phyloP scores from a whole-genome alignment of 768 basidiomycete species.

The Amanita inopinata region DNA sequence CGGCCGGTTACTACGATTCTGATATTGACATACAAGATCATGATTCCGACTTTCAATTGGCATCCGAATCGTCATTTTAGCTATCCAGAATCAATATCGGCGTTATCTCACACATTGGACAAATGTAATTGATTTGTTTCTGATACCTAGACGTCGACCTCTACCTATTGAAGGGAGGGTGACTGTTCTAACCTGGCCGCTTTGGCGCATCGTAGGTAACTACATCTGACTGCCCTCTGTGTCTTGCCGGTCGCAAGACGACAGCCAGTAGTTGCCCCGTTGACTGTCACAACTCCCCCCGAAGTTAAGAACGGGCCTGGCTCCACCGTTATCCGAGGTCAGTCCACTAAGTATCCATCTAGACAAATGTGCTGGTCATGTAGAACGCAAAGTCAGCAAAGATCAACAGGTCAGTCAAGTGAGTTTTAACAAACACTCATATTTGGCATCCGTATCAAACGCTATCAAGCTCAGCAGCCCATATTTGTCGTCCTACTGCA shows the following conservation, averaged over 20 bases:
- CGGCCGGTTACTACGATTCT: too few species aligned
- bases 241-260: conserved; percentile 5
- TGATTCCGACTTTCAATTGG: too few species aligned
- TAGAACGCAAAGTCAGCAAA: neutral
- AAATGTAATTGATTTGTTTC: too few species aligned
- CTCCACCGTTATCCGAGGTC: conserved; percentile 1
- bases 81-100: too few species aligned
- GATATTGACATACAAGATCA: too few species aligned
- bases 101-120: too few species aligned
- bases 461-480: too few species aligned
- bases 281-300: conserved; percentile 2
- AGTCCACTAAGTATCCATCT: neutral
- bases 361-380: neutral
- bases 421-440: too few species aligned
- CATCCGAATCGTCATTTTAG: too few species aligned
- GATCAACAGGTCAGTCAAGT: too few species aligned
- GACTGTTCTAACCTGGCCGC: conserved; percentile 7
- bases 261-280: conserved; percentile 2
- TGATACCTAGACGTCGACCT: neutral
- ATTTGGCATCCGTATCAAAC: too few species aligned
- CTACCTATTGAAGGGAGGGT: neutral
- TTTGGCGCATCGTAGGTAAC: conserved; percentile 3
- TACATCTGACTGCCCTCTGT: neutral
- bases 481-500: too few species aligned
- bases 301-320: neutral